Conservation (phyloP, 306 rosid genomes). For the Psophocarpus tetragonolobus region DNA sequence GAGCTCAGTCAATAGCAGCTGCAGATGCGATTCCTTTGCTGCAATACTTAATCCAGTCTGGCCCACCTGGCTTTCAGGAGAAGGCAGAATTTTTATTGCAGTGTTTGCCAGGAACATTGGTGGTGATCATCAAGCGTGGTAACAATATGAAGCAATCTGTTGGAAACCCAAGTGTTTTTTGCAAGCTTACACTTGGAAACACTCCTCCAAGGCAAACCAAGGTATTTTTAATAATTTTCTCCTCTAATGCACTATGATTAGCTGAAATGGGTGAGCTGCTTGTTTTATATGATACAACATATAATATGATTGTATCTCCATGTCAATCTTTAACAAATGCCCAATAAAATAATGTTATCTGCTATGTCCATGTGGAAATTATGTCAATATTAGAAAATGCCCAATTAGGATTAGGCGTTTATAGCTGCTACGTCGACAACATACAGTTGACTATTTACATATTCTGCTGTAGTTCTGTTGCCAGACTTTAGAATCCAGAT, state of each 20-base stretch:
- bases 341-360: conserved; percentile 8
- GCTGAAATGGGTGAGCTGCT: background rate
- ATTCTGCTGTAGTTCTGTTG: conserved; percentile 2
- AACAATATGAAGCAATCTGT: conserved; percentile 99
- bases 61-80: conserved; percentile 97
- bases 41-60: conserved; percentile 94
- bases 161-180: conserved; percentile 93
- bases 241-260: conserved; percentile 14
- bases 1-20: conserved; percentile 96
- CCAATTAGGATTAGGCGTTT: background rate
- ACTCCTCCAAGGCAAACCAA: conserved; percentile 88
- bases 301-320: background rate
- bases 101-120: conserved; percentile 96
- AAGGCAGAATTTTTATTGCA: conserved; percentile 93
- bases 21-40: conserved; percentile 98
- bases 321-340: conserved; percentile 19
- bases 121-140: conserved; percentile 89
- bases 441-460: background rate
- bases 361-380: background rate
- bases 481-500: conserved; percentile 6
- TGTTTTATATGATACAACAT: background rate
- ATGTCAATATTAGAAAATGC: background rate
- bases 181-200: conserved; percentile 96
- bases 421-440: background rate
- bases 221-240: conserved; percentile 49